Evolutionary conservation across 148 eudicot species (phyloP).

Genomic region (Simmondsia chinensis): DNA sequence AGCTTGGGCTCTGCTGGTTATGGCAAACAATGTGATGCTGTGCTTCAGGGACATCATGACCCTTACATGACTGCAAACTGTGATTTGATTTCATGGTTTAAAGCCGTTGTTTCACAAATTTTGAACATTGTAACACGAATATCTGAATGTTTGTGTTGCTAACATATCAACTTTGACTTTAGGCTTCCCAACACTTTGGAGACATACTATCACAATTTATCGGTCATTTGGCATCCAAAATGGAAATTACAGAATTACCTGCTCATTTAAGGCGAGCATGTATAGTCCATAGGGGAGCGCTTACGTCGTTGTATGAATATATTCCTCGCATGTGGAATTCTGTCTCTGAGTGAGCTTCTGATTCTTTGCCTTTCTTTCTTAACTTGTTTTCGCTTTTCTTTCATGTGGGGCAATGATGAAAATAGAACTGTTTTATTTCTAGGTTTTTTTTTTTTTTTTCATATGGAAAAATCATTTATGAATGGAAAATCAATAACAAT

Average conservation of each 20-base stretch:
- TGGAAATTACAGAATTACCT: constrained; percentile 46
- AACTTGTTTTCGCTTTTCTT: not conserved
- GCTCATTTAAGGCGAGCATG: constrained; percentile 70
- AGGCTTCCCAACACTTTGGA: constrained; percentile 99
- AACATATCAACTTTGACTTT: constrained; percentile 4
- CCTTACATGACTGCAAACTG: too few species aligned
- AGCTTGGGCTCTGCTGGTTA: too few species aligned
- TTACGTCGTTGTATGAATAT: constrained; percentile 71
- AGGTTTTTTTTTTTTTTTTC: too few species aligned
- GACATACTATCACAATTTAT: constrained; percentile 74
- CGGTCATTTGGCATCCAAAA: constrained; percentile 55
- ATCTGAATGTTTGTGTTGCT: too few species aligned
- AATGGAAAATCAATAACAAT: too few species aligned
- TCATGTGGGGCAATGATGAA: not conserved
- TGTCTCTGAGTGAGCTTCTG: constrained; percentile 56
- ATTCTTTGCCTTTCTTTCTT: not conserved
- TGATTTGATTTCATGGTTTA: too few species aligned
- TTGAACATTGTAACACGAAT: too few species aligned
- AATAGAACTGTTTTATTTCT: too few species aligned
- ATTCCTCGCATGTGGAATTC: constrained; percentile 84
- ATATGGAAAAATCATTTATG: too few species aligned
- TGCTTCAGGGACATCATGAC: too few species aligned
- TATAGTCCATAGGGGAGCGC: constrained; percentile 70
- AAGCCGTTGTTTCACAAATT: too few species aligned
- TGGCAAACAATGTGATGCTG: too few species aligned